phyloP scores from a whole-genome alignment of 1,284 basidiomycete genomes.

The Anthracocystis setariae region DNA sequence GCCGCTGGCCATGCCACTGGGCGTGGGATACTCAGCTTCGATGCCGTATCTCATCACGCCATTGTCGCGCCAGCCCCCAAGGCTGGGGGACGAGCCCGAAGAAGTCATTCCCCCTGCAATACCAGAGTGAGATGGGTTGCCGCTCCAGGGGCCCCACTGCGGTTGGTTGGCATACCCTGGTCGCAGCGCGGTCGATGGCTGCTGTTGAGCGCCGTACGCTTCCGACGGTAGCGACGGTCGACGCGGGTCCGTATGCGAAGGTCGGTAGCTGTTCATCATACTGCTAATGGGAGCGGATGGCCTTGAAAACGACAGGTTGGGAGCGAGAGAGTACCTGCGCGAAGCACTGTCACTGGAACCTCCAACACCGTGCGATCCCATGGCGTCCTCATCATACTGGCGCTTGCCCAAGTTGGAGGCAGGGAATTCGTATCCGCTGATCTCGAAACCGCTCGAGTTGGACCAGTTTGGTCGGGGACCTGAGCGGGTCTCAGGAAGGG shows the following conservation, averaged over 20 bases:
- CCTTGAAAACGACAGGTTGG: slow-evolving; percentile 40
- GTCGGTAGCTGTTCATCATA: slow-evolving; percentile 45
- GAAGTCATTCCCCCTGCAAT: slow-evolving; percentile 18
- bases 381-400: slow-evolving; percentile 38
- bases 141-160: slow-evolving; percentile 36
- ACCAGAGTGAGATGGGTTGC: slow-evolving; percentile 18
- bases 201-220: slow-evolving; percentile 20
- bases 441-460: slow-evolving; percentile 38
- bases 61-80: slow-evolving; percentile 33
- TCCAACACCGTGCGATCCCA: slow-evolving; percentile 1
- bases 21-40: slow-evolving; percentile 24
- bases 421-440: slow-evolving; percentile 44
- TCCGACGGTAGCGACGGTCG: slow-evolving; percentile 42
- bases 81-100: slow-evolving; percentile 23
- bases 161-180: slow-evolving; percentile 15
- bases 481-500: slow-evolving; percentile 42
- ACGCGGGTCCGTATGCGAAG: slow-evolving; percentile 33
- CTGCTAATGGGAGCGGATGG: slow-evolving; percentile 42
- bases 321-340: slow-evolving; percentile 40
- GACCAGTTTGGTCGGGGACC: slow-evolving; percentile 25
- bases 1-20: slow-evolving; percentile 28
- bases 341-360: slow-evolving; percentile 23
- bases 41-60: slow-evolving; percentile 29
- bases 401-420: slow-evolving; percentile 42
- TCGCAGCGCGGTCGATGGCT: slow-evolving; percentile 16